These are phyloP conservation scores for Podospora australis DNA, from an alignment of 495 filamentous ascomycete genomes.

Conservation along the genomic window DNA sequence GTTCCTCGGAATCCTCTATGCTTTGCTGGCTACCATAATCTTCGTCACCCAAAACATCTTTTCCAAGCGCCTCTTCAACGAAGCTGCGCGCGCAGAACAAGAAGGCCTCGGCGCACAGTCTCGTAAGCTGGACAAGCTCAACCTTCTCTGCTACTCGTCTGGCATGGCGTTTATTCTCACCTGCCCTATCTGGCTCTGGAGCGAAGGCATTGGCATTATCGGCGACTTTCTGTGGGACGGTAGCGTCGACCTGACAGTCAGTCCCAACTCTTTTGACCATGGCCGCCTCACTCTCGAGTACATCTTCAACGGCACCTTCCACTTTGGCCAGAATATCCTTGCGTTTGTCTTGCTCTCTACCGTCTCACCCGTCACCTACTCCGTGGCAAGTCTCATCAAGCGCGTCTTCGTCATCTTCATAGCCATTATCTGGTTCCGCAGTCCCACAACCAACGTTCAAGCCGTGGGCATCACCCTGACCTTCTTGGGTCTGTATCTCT, in stretches of 20 bases:
- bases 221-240: conserved; percentile 66
- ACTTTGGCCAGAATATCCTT: conserved; percentile 93
- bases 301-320: conserved; percentile 93
- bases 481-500: conserved; percentile 89
- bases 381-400: conserved; percentile 90
- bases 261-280: conserved; percentile 69
- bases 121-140: conserved; percentile 91
- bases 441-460: conserved; percentile 73
- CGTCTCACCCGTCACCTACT: conserved; percentile 94
- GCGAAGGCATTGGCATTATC: conserved; percentile 72
- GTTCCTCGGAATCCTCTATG: conserved; percentile 79
- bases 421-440: conserved; percentile 95
- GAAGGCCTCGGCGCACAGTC: conserved; percentile 51
- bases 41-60: conserved; percentile 99
- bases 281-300: conserved; percentile 75
- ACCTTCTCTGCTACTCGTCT: conserved; percentile 92
- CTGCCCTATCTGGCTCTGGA: conserved; percentile 88
- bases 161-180: conserved; percentile 86
- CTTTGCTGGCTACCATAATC: conserved; percentile 78
- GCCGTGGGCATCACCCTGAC: conserved; percentile 80
- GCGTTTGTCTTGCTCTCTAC: conserved; percentile 88
- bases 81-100: conserved; percentile 73
- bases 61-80: conserved; percentile 98
- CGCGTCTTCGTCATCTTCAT: conserved; percentile 94
- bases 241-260: conserved; percentile 50